A percentile compares a stretch with the other conserved stretches of the same genome.
These are phyloP conservation scores for Termitomyces eurrhizus DNA, from an alignment of 768 basidiomycete species.

Conservation along the genomic window DNA sequence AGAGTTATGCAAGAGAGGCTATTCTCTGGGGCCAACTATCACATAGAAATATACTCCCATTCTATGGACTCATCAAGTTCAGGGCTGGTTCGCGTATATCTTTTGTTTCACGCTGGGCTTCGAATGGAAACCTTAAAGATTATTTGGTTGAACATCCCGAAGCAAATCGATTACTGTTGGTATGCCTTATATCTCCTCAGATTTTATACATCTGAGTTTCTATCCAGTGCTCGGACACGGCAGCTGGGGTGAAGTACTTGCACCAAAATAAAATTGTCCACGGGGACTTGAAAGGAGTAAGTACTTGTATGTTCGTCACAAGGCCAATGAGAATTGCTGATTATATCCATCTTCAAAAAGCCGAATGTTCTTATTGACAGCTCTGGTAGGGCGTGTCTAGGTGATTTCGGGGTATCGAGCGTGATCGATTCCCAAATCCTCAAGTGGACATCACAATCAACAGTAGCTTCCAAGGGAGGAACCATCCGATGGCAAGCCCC, in stretches of 20 bases:
- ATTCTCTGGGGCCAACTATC: conserved; percentile 3
- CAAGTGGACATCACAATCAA: not conserved
- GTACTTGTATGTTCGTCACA: not conserved
- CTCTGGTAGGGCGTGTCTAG: conserved; percentile 16
- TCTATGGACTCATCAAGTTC: conserved; percentile 25
- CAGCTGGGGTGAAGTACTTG: conserved; percentile 19
- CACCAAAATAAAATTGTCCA: not conserved
- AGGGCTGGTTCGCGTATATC: conserved; percentile 22
- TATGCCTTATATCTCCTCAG: not conserved
- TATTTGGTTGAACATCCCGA: conserved; percentile 15
- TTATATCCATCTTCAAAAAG: conserved; percentile 1
- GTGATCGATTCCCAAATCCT: not conserved
- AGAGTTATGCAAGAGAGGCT: conserved; percentile 12
- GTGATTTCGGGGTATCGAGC: conserved; percentile 21
- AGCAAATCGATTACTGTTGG: not conserved
- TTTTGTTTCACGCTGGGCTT: conserved; percentile 33
- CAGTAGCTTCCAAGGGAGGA: not conserved
- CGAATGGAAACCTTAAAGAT: conserved; percentile 27
- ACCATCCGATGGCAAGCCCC: not conserved
- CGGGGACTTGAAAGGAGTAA: conserved; percentile 20
- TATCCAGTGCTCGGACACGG: conserved; percentile 27
- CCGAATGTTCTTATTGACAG: conserved; percentile 18
- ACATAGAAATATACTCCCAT: conserved; percentile 24
- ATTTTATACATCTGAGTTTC: not conserved
- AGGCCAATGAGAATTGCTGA: not conserved